phyloP scores from a whole-genome alignment of 2,329 filamentous ascomycete genomes.

The Pseudocercospora eumusae region DNA sequence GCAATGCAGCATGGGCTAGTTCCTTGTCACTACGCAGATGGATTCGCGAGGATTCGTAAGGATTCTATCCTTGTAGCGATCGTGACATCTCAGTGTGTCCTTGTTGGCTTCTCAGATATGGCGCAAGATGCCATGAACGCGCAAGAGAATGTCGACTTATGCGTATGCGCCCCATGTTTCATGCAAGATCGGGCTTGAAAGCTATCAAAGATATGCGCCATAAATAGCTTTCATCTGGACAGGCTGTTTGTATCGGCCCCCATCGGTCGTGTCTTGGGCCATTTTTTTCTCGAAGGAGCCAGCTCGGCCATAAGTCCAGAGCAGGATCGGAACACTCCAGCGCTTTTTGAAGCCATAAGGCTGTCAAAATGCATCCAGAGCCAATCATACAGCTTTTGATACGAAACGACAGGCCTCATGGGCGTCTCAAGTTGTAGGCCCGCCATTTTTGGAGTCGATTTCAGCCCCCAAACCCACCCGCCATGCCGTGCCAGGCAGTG shows the following conservation, averaged over 20 bases:
- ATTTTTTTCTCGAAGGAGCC: not conserved
- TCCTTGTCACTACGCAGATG: not conserved
- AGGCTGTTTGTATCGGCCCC: not conserved
- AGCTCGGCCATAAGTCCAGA: not conserved
- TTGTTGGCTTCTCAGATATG: not conserved
- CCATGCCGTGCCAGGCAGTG: not conserved
- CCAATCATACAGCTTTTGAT: not conserved
- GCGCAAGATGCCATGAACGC: not conserved
- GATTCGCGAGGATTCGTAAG: not conserved
- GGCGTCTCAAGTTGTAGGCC: not conserved
- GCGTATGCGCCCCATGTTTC: not conserved
- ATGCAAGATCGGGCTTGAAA: not conserved
- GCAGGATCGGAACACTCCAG: not conserved
- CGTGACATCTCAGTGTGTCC: not conserved
- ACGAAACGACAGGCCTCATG: not conserved
- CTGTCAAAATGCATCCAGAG: not conserved
- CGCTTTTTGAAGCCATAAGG: not conserved
- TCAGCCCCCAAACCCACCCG: not conserved
- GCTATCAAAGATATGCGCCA: not conserved
- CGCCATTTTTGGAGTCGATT: conserved; percentile 1
- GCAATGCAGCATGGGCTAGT: not conserved
- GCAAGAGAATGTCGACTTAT: not conserved
- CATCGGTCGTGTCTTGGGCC: not conserved
- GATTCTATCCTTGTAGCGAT: not conserved
- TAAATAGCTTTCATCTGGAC: not conserved